A percentile compares a stretch with the other conserved stretches of the same genome.
phyloP scores from a whole-genome alignment of 441 rosid species.

The Melastoma candidum region DNA sequence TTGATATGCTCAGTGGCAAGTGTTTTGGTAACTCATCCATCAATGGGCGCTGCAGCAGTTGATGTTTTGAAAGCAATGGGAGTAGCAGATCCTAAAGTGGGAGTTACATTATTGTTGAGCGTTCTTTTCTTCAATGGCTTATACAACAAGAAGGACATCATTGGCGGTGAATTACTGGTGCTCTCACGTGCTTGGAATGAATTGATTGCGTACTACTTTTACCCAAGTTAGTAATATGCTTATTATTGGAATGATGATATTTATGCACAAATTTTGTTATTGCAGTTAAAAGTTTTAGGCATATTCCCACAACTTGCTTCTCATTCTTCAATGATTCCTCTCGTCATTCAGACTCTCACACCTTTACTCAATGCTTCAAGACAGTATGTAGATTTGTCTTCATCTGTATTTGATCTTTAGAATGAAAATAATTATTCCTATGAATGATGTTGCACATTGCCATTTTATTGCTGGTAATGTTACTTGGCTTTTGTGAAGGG shows the following conservation, averaged over 20 bases:
- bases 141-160: constrained; percentile 43
- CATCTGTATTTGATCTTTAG: constrained; percentile 9
- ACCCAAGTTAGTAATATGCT: constrained; percentile 12
- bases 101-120: constrained; percentile 63
- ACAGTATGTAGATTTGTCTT: constrained; percentile 36
- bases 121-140: constrained; percentile 70
- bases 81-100: constrained; percentile 51
- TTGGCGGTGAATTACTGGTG: constrained; percentile 44
- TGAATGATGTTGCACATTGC: too few species aligned
- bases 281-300: constrained; percentile 76
- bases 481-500: too few species aligned
- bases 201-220: constrained; percentile 4
- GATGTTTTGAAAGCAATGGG: constrained; percentile 62
- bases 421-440: too few species aligned
- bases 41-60: constrained; percentile 38
- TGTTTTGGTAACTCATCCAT: constrained; percentile 70
- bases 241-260: constrained; percentile 2
- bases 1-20: constrained; percentile 53
- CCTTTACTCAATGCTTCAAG: constrained; percentile 76
- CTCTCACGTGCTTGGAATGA: constrained; percentile 16
- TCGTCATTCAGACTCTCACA: constrained; percentile 69
- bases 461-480: too few species aligned
- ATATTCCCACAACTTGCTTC: constrained; percentile 89
- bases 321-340: constrained; percentile 72
- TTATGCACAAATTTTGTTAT: constrained; percentile 12